phyloP scores from a whole-genome alignment of 208 protist genomes.

The Porcisia deanei region DNA sequence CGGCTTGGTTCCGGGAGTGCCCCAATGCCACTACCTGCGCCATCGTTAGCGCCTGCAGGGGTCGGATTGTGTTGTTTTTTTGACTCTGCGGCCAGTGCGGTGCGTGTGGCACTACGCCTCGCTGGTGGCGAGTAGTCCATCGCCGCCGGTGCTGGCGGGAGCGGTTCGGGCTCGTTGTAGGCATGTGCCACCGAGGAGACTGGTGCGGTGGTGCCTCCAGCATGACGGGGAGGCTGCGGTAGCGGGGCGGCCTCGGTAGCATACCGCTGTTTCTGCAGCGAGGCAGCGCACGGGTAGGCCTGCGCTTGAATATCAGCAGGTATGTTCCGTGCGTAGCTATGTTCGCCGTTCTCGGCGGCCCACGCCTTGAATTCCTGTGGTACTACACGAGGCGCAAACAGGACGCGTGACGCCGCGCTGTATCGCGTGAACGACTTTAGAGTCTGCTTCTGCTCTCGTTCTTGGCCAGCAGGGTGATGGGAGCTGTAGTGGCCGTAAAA shows the following conservation, averaged over 20 bases:
- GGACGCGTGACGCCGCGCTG: conserved; percentile 6
- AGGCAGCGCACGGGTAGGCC: neutral
- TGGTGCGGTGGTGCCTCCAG: neutral
- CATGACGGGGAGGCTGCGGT: neutral
- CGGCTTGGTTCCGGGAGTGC: conserved; percentile 26
- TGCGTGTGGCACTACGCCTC: conserved; percentile 23
- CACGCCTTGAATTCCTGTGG: neutral
- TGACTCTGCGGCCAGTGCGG: neutral
- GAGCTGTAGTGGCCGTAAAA: neutral
- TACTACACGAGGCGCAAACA: neutral
- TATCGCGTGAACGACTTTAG: neutral
- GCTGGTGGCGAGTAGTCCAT: conserved; percentile 18
- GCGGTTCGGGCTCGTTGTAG: conserved; percentile 31
- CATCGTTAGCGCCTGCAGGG: neutral
- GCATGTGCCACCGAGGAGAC: neutral
- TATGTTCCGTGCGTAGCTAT: neutral
- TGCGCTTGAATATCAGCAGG: neutral
- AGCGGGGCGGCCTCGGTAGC: neutral
- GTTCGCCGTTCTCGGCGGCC: neutral
- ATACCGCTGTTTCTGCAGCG: conserved; percentile 1
- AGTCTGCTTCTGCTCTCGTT: neutral
- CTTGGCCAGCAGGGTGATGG: neutral
- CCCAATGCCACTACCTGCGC: neutral
- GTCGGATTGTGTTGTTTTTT: neutral
- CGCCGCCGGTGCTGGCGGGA: neutral